Evolutionary conservation across 805 yeast species (phyloP), one percentile per base, ranked within the genome.

Genomic region (Yarrowia divulgata): DNA sequence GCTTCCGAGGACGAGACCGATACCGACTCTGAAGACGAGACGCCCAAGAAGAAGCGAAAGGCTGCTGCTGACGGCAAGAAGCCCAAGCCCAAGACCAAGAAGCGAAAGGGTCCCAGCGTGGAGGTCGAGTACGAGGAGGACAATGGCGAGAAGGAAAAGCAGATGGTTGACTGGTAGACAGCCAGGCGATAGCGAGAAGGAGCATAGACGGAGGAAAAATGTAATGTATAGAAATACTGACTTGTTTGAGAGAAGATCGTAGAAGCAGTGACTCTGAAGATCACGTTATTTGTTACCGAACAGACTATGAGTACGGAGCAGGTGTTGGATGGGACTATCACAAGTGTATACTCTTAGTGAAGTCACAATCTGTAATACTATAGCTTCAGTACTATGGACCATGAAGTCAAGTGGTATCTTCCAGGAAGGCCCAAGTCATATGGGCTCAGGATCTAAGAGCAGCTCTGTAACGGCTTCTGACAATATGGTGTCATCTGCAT

Each of bases 51-150:
- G 64, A 70, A 72, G 66, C 58, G 66, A 42, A 54, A 69, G 52
- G 68, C 68, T 16, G 55, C 14, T 9, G 43, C 43, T 23, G 52
- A 48, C 35, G 54, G 19, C 19, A 63, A 46, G 45, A 63, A 63
- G 46, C 19, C 43, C 55, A 64, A 64, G 68, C 18, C 52, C 37
- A 40, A 39, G 62, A 29, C 39, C 39, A 66, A 52, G 62, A 55
- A 68, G 43, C 52, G 67, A 29, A 58, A 70, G 19, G 71, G 74
- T 2, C 72, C 74, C 16, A 69, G 72, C 43, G 73, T 74, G 16
- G 76, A 74, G 54, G 74, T 74, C 39, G 76, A 74, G 52, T 74
- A 74, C 58, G 76, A 74, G 63, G 70, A 74, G 45, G 76, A 74
- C 23, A 54, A 42, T 52, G 69, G 45, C 35, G 42, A 58, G 58